These are phyloP conservation scores for Phytopythium kandeliae DNA, from an alignment of 352 stramenopile genomes.

Conservation along the genomic window DNA sequence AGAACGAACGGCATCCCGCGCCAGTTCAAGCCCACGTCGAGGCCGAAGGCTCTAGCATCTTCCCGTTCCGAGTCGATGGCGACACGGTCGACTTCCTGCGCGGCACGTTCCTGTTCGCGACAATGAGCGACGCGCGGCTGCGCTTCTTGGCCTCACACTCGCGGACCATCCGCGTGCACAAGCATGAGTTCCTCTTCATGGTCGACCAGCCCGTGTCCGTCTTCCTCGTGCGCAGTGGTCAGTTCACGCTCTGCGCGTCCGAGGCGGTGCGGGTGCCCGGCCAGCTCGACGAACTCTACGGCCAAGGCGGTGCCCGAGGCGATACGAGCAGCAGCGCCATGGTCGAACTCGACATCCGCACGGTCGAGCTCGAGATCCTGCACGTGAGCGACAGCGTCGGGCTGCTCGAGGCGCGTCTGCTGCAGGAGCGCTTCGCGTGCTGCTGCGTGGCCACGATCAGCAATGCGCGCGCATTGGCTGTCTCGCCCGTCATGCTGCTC, in stretches of 20 bases:
- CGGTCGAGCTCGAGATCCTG: conserved; percentile 55
- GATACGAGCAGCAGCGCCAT: background rate
- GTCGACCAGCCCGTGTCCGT: conserved; percentile 33
- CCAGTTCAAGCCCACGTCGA: background rate
- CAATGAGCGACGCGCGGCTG: conserved; percentile 24
- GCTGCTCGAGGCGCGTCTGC: conserved; percentile 28
- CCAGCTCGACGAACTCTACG: background rate
- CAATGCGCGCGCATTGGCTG: conserved; percentile 24
- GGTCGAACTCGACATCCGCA: conserved; percentile 16
- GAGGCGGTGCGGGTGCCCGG: conserved; percentile 18
- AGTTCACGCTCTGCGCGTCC: conserved; percentile 36
- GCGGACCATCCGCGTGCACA: conserved; percentile 17
- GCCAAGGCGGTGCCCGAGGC: background rate
- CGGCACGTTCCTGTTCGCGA: conserved; percentile 40
- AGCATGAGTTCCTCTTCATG: conserved; percentile 53
- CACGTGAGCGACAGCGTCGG: conserved; percentile 38
- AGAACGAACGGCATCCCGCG: no score
- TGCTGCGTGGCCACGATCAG: conserved; percentile 38
- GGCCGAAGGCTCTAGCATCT: background rate
- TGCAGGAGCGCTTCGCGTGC: conserved; percentile 31
- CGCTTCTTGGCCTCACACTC: conserved; percentile 46
- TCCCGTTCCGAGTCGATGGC: conserved; percentile 16
- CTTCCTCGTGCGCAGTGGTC: conserved; percentile 37
- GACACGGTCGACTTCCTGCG: conserved; percentile 18
- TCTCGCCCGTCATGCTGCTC: conserved; percentile 28